phyloP scores from a whole-genome alignment of 1,284 basidiomycete genomes.

The Entoloma clypeatum region DNA sequence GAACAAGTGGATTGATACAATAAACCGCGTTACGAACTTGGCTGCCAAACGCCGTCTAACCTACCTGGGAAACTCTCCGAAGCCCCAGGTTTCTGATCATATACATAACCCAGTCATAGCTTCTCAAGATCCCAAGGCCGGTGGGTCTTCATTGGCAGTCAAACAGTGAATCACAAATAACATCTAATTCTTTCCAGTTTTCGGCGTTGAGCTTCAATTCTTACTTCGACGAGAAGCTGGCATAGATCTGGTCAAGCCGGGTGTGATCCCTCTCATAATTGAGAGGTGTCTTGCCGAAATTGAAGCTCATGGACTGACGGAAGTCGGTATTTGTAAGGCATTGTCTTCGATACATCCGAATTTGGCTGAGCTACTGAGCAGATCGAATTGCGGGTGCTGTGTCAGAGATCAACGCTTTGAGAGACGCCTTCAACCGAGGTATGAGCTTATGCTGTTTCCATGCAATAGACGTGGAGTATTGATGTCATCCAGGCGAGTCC shows the following conservation, averaged over 20 bases:
- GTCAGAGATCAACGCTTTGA: slow-evolving; percentile 62
- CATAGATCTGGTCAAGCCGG: slow-evolving; percentile 44
- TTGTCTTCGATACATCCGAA: not conserved
- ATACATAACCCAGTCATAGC: slow-evolving; percentile 47
- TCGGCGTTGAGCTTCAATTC: slow-evolving; percentile 69
- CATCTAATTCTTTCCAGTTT: slow-evolving; percentile 45
- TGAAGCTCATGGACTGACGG: slow-evolving; percentile 68
- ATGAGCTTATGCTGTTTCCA: slow-evolving; percentile 8
- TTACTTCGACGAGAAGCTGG: slow-evolving; percentile 62
- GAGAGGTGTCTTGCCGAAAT: slow-evolving; percentile 65
- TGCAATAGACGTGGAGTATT: not conserved
- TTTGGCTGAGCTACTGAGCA: slow-evolving; percentile 23
- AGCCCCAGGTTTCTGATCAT: slow-evolving; percentile 67
- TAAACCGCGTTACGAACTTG: slow-evolving; percentile 63
- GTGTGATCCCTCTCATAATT: slow-evolving; percentile 62
- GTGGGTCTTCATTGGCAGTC: slow-evolving; percentile 36
- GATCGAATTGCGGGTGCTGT: slow-evolving; percentile 81
- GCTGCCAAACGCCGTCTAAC: slow-evolving; percentile 77
- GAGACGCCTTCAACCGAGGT: slow-evolving; percentile 73
- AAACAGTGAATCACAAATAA: slow-evolving; percentile 7
- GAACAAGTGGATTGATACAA: slow-evolving; percentile 70
- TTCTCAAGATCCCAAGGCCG: slow-evolving; percentile 57
- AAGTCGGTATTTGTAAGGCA: slow-evolving; percentile 77
- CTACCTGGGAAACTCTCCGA: slow-evolving; percentile 69
- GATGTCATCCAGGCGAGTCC: slow-evolving; percentile 44